These are phyloP conservation scores for Fomes fomentarius DNA, from an alignment of 1,284 basidiomycete genomes.

Conservation along the genomic window DNA sequence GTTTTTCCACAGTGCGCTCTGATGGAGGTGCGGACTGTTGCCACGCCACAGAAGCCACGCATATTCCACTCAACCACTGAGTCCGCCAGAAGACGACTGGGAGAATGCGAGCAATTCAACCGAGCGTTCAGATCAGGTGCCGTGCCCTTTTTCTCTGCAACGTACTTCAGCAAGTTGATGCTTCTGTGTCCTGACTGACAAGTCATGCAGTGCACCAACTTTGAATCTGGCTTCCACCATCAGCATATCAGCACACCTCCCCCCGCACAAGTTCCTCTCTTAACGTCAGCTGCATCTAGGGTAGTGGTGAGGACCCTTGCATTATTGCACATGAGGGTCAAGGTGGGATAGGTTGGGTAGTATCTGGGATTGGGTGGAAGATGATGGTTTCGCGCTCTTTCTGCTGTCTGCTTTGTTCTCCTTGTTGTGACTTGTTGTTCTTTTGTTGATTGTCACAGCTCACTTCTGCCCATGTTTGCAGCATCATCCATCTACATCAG, in stretches of 20 bases:
- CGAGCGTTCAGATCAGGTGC: constrained; percentile 29
- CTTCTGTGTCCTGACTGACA: constrained; percentile 16
- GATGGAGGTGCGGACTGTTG: constrained; percentile 81
- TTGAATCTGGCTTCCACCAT: not conserved
- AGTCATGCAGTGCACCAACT: not conserved
- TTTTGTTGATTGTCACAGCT: no score
- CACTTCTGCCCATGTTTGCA: no score
- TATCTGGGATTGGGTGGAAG: no score
- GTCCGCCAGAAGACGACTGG: constrained; percentile 35
- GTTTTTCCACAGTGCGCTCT: constrained; percentile 63
- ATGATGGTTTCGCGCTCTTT: no score
- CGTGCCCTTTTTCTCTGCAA: constrained; percentile 23
- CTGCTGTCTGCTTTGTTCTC: no score
- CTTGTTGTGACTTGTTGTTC: no score
- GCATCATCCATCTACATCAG: no score
- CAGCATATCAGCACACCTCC: constrained; percentile 5
- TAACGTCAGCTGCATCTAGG: no score
- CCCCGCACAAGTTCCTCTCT: constrained; percentile 15
- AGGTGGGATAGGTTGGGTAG: no score
- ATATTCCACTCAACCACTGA: constrained; percentile 32
- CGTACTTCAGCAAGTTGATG: constrained; percentile 11
- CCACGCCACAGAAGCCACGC: constrained; percentile 33
- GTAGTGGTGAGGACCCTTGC: no score
- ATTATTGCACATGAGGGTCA: no score
- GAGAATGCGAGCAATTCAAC: constrained; percentile 33